These are phyloP conservation scores for Fusarium gaditjirri DNA, from an alignment of 2,329 filamentous ascomycete species.

Conservation along the genomic window DNA sequence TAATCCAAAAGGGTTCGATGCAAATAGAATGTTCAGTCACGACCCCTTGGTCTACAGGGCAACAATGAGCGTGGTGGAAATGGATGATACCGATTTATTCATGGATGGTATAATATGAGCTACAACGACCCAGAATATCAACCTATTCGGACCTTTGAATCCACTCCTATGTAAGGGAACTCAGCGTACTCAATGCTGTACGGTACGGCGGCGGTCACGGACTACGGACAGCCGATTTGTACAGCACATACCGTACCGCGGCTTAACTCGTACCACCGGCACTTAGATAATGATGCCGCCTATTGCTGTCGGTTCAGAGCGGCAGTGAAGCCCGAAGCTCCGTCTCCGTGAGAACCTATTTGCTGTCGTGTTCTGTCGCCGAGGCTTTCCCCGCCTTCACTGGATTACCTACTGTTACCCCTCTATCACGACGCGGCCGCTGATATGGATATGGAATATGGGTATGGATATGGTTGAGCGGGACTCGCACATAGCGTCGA, in stretches of 20 bases:
- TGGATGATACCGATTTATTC: neutral
- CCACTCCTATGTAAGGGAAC: conserved; percentile 8
- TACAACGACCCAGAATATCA: neutral
- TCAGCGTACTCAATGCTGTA: neutral
- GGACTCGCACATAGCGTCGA: conserved; percentile 12
- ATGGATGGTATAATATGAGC: neutral
- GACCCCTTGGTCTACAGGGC: neutral
- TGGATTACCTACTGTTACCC: conserved; percentile 22
- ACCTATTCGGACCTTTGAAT: conserved; percentile 27
- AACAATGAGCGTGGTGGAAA: conserved; percentile 4
- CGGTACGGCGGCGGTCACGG: conserved; percentile 1
- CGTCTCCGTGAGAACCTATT: conserved; percentile 28
- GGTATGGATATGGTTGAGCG: conserved; percentile 16
- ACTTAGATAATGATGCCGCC: conserved; percentile 21
- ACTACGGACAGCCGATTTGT: conserved; percentile 15
- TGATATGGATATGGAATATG: neutral
- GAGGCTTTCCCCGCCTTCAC: conserved; percentile 34
- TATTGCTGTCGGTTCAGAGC: conserved; percentile 19
- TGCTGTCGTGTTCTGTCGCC: conserved; percentile 21
- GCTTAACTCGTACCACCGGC: conserved; percentile 21
- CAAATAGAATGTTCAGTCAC: conserved; percentile 29
- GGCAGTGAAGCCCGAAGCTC: conserved; percentile 25
- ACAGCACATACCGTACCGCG: conserved; percentile 19
- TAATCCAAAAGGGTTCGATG: conserved; percentile 26
- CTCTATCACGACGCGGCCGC: conserved; percentile 19